Percentiles rank a stretch among this genome's conserved stretches.
Conservation (phyloP, 805 yeast genomes). For the Saccharomycopsis schoenii region DNA sequence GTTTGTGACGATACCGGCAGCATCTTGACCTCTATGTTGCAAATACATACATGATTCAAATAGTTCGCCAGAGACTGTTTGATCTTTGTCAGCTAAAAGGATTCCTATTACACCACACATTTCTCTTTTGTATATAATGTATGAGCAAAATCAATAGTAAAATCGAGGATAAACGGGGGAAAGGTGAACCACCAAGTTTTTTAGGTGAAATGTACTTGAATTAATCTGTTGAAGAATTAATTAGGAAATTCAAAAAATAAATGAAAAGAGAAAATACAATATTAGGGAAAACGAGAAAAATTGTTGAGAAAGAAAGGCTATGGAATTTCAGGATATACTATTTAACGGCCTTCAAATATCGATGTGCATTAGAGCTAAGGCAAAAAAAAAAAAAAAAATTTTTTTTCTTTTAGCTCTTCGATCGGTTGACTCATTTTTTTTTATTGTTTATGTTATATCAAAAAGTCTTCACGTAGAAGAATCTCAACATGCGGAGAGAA, state of each 20-base stretch:
- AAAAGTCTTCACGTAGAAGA: neutral
- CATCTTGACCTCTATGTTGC: constrained; percentile 98
- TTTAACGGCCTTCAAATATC: neutral
- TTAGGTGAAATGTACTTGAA: neutral
- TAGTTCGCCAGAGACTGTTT: constrained; percentile 77
- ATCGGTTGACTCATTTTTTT: neutral
- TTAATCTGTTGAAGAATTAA: neutral
- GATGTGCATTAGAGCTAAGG: neutral
- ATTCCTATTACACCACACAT: constrained; percentile 97
- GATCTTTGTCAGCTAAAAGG: constrained; percentile 63
- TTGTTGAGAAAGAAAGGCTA: neutral
- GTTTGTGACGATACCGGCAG: constrained; percentile 97
- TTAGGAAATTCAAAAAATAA: neutral
- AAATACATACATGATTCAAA: constrained; percentile 87
- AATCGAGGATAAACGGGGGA: neutral
- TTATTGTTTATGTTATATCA: neutral
- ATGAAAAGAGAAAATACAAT: neutral
- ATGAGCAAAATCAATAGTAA: neutral
- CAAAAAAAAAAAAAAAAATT: neutral
- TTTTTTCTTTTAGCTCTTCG: neutral
- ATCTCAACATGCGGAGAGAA: neutral
- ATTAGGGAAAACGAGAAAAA: neutral
- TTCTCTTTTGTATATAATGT: neutral
- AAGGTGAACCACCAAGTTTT: neutral
- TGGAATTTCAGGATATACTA: neutral